Percentiles rank a stretch among this genome's conserved stretches.
Evolutionary conservation across 1,139 yeast genomes (phyloP).

Genomic region (Eremothecium gossypii): DNA sequence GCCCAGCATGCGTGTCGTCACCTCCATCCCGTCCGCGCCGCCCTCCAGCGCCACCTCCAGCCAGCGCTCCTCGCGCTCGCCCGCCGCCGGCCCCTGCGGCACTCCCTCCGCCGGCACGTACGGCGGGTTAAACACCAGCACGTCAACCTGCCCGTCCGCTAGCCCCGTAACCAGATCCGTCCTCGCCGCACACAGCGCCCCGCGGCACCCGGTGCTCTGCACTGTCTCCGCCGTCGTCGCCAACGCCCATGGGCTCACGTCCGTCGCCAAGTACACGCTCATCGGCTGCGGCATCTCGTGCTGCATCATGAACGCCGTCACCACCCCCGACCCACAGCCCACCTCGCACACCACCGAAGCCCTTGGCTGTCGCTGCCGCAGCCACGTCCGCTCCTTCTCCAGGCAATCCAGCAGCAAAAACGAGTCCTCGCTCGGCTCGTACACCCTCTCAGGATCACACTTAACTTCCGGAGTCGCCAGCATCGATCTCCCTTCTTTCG

Average conservation of each 20-base stretch:
- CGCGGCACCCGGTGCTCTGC: slow-evolving; percentile 35
- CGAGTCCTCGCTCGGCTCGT: slow-evolving; percentile 92
- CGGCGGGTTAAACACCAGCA: slow-evolving; percentile 86
- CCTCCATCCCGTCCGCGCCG: slow-evolving; percentile 82
- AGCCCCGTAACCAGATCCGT: slow-evolving; percentile 48
- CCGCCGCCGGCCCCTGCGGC: slow-evolving; percentile 39
- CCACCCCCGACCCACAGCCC: slow-evolving; percentile 88
- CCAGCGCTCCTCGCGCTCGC: slow-evolving; percentile 50
- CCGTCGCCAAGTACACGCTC: slow-evolving; percentile 58
- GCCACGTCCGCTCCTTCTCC: slow-evolving; percentile 43
- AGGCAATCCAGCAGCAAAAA: slow-evolving; percentile 71
- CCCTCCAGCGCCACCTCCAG: slow-evolving; percentile 83
- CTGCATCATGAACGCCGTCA: slow-evolving; percentile 56
- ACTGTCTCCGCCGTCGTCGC: slow-evolving; percentile 44
- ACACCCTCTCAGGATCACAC: slow-evolving; percentile 49
- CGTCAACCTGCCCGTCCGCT: slow-evolving; percentile 43
- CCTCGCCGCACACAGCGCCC: slow-evolving; percentile 45
- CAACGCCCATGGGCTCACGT: slow-evolving; percentile 74
- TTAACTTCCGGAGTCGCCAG: slow-evolving; percentile 45
- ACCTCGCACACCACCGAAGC: slow-evolving; percentile 66
- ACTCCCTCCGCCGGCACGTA: slow-evolving; percentile 80
- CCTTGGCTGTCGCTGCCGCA: slow-evolving; percentile 24
- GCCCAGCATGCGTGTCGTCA: slow-evolving; percentile 57
- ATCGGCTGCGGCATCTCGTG: slow-evolving; percentile 22
- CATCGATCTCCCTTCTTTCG: slow-evolving; percentile 29